Base-by-base conservation (phyloP, 208 protist genomes). In the Trypanosoma mega region DNA sequence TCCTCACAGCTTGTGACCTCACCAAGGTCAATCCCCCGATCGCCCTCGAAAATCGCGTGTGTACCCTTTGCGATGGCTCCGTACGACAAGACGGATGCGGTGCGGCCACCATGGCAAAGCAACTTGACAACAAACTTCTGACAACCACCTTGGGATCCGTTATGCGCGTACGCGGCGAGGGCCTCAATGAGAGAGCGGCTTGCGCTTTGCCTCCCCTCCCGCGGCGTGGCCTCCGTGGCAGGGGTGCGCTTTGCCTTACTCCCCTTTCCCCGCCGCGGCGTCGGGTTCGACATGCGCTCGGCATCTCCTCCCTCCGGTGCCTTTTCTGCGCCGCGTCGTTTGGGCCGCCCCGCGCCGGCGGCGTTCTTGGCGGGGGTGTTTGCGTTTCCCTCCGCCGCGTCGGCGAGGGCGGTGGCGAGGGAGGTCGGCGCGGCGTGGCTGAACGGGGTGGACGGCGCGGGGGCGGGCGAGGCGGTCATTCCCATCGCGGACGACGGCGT, bases 1-100 rank as follows among this genome's bases (percentile, higher is more conserved):
- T 72, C 63, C 31, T 67, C 49, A 54, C 74, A 89, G 48, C 61
- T 47, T 14, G 85, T 56, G n/a, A 95, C 85, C 41, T 75, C 70
- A 20, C 82, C 85, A 64, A 93, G 76, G 62, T 93, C 85, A 23
- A 82, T 59, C 31, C 85, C 89, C 48, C 85, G 82, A 48, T 93
- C 85, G 12, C 75, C 85, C 52, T 93, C 81, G 56, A 90, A 86
- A 5, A 93, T 67, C 2, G 92, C 89, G 48, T 84, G 80, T 2
- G 67, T 74, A 21, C 77, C 82, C 20, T 24, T 36, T 46, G 66
- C 68, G 27, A 78, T 60, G 12, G 49, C 27, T 0, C 56, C 61
- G n/a, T 34, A 36, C 3, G 72, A 73, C 9, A 70, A 58, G 3
- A 73, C 57, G 9, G 64, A 59, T 1, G 51, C 46, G 30, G 47